These are phyloP conservation scores for Populus hybrid DNA, from an alignment of 441 rosid genomes.

Conservation along the genomic window DNA sequence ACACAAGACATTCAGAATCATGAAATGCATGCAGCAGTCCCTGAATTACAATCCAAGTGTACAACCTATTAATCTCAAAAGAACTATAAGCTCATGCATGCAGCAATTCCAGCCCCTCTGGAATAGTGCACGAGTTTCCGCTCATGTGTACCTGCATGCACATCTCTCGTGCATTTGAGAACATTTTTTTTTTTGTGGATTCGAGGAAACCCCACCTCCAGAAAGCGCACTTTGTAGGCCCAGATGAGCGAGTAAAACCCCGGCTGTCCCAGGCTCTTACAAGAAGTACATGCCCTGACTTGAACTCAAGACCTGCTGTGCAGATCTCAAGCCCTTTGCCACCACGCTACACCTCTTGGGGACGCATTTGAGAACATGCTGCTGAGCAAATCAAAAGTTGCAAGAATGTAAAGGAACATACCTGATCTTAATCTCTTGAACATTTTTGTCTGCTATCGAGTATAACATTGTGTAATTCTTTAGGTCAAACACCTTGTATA, in stretches of 20 bases:
- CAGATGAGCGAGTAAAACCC: too few relatives aligned
- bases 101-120: not conserved
- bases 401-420: conserved; percentile 10
- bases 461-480: conserved; percentile 54
- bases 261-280: too few relatives aligned
- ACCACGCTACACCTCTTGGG: too few relatives aligned
- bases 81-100: not conserved
- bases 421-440: conserved; percentile 60
- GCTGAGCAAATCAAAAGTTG: not conserved
- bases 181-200: too few relatives aligned
- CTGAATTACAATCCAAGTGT: not conserved
- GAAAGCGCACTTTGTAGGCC: too few relatives aligned
- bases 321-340: too few relatives aligned
- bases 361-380: not conserved
- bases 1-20: not conserved
- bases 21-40: not conserved
- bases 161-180: not conserved
- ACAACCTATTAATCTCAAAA: not conserved
- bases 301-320: too few relatives aligned
- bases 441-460: conserved; percentile 48
- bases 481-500: conserved; percentile 64
- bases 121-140: not conserved
- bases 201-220: too few relatives aligned
- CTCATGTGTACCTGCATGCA: not conserved
- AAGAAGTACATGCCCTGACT: too few relatives aligned